Conservation (phyloP, 2,329 filamentous ascomycete species). For the Scedosporium aurantiacum region DNA sequence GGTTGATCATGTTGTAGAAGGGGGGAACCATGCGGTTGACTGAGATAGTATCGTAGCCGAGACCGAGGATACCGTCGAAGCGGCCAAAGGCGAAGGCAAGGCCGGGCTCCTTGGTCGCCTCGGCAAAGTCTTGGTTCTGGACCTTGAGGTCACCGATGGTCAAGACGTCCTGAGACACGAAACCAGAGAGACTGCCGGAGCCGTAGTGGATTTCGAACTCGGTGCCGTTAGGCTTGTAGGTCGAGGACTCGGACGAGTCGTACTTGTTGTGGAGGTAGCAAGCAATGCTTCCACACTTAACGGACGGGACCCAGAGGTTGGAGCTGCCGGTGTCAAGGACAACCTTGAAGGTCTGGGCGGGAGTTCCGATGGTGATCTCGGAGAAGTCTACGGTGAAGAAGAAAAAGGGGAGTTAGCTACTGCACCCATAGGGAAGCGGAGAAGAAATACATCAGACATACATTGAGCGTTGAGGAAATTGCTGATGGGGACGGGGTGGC, state of each 20-base stretch:
- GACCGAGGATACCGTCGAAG: constrained; percentile 92
- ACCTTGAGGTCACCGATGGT: constrained; percentile 82
- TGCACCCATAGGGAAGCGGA: background rate
- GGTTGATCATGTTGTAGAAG: constrained; percentile 91
- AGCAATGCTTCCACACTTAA: constrained; percentile 84
- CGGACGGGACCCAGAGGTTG: constrained; percentile 95
- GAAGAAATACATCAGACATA: constrained; percentile 37
- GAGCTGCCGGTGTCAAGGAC: constrained; percentile 97
- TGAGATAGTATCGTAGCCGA: constrained; percentile 93
- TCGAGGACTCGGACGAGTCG: constrained; percentile 78
- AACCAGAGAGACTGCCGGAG: constrained; percentile 86
- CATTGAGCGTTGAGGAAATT: constrained; percentile 99
- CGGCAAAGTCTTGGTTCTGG: constrained; percentile 86
- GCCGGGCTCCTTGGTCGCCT: constrained; percentile 90
- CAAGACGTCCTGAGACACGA: constrained; percentile 80
- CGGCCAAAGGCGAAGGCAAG: constrained; percentile 95
- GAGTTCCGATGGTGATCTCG: constrained; percentile 84
- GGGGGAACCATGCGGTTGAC: constrained; percentile 91
- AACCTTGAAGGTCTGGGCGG: constrained; percentile 94
- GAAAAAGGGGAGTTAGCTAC: background rate
- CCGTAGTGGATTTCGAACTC: constrained; percentile 91
- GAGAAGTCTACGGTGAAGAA: constrained; percentile 71
- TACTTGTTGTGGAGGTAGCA: constrained; percentile 98
- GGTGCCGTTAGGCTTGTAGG: constrained; percentile 88
- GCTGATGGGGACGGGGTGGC: constrained; percentile 77